phyloP scores from a whole-genome alignment of 179 eudicot species.

The Patellifolia procumbens region DNA sequence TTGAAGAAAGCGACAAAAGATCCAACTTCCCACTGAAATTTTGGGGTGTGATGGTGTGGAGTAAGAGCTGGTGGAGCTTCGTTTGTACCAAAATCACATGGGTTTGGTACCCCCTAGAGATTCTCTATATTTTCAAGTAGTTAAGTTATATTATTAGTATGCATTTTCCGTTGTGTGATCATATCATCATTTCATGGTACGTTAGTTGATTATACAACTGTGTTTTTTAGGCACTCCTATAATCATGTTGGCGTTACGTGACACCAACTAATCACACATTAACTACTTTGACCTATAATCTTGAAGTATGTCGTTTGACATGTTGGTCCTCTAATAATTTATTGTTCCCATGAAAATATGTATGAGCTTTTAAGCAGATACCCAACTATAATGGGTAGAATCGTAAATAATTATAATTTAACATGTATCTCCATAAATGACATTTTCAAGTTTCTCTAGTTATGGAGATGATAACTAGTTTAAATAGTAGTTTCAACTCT shows the following conservation, averaged over 20 bases:
- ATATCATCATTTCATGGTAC: background rate
- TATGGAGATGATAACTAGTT: too few relatives aligned
- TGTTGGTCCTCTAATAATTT: too few relatives aligned
- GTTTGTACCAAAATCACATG: conserved; percentile 27
- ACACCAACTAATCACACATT: conserved; percentile 9
- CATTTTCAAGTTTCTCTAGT: too few relatives aligned
- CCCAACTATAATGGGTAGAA: too few relatives aligned
- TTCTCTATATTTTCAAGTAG: conserved; percentile 1
- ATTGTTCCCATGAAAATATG: too few relatives aligned
- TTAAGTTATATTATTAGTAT: background rate
- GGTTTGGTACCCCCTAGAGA: conserved; percentile 6
- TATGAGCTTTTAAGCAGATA: too few relatives aligned
- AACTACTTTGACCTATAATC: background rate
- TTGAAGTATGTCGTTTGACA: background rate
- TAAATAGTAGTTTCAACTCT: too few relatives aligned
- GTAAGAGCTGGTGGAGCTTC: conserved; percentile 10
- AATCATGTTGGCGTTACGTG: conserved; percentile 18
- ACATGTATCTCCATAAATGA: too few relatives aligned
- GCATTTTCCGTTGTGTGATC: background rate
- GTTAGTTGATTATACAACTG: too few relatives aligned
- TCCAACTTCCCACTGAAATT: background rate
- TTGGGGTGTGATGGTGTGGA: conserved; percentile 9
- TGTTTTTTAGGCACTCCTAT: conserved; percentile 1
- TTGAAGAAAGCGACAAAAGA: background rate
- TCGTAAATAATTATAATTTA: too few relatives aligned